Evolutionary conservation across 768 basidiomycete genomes (phyloP).

Genomic region (Chalciporus piperatus): DNA sequence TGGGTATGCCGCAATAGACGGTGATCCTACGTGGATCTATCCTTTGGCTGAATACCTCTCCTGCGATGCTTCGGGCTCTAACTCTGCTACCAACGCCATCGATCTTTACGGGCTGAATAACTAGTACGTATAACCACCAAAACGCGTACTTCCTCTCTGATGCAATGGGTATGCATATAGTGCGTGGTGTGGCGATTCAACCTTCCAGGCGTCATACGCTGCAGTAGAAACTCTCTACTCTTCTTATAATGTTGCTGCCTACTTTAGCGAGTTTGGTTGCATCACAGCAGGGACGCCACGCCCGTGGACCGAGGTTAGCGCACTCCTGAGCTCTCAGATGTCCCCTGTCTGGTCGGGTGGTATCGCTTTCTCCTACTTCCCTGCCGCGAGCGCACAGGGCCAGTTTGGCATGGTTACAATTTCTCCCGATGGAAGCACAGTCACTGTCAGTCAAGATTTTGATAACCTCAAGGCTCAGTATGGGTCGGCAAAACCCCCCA

Average conservation of each 20-base stretch:
- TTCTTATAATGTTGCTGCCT: conserved; percentile 73
- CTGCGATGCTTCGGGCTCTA: conserved; percentile 57
- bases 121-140: conserved; percentile 52
- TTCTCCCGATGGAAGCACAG: conserved; percentile 59
- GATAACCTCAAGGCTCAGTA: conserved; percentile 63
- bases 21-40: conserved; percentile 55
- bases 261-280: conserved; percentile 90
- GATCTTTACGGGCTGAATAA: conserved; percentile 88
- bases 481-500: conserved; percentile 50
- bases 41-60: conserved; percentile 76
- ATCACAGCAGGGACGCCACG: conserved; percentile 52
- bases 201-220: conserved; percentile 55
- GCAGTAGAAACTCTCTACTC: conserved; percentile 52
- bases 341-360: conserved; percentile 84
- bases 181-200: conserved; percentile 77
- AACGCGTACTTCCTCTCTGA: background rate
- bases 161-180: conserved; percentile 37
- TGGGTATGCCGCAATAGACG: conserved; percentile 86
- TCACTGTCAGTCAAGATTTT: conserved; percentile 70
- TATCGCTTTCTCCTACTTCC: conserved; percentile 88
- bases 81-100: conserved; percentile 61
- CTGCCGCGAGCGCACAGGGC: conserved; percentile 66
- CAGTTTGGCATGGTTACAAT: conserved; percentile 86
- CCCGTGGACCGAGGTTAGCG: conserved; percentile 76
- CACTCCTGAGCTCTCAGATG: conserved; percentile 72